phyloP scores from a whole-genome alignment of 208 protist genomes.

The Acanthamoeba lenticulata region DNA sequence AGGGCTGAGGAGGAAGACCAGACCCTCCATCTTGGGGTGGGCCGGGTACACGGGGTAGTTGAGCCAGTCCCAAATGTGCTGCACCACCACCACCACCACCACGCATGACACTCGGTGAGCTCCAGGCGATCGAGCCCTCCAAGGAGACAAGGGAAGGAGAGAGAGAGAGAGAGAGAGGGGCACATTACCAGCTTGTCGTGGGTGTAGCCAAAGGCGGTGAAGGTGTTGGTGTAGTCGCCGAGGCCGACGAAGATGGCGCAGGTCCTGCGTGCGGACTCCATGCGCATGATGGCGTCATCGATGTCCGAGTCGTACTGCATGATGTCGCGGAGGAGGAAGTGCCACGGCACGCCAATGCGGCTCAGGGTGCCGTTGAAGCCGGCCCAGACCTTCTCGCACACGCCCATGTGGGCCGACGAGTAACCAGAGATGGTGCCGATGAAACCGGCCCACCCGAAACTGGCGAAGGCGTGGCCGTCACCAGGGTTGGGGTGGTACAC shows the following conservation, averaged over 20 bases:
- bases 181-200: too few species aligned
- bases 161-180: too few species aligned
- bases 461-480: conserved; percentile 73
- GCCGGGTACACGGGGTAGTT: too few species aligned
- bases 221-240: too few species aligned
- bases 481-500: conserved; percentile 73
- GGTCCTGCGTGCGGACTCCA: conserved; percentile 71
- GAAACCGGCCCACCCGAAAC: conserved; percentile 71
- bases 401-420: conserved; percentile 32
- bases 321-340: conserved; percentile 63
- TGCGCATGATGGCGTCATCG: conserved; percentile 64
- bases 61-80: too few species aligned
- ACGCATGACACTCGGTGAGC: too few species aligned
- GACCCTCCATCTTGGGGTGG: too few species aligned
- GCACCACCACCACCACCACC: too few species aligned
- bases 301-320: conserved; percentile 75
- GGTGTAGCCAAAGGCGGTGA: too few species aligned
- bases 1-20: too few species aligned
- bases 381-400: conserved; percentile 66
- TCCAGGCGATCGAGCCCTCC: too few species aligned
- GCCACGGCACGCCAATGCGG: conserved; percentile 73
- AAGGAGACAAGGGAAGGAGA: too few species aligned
- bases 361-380: conserved; percentile 70
- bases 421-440: conserved; percentile 68
- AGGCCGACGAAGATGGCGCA: conserved; percentile 69